phyloP scores from a whole-genome alignment of 2,329 filamentous ascomycete genomes.

The Colletotrichum kahawae region DNA sequence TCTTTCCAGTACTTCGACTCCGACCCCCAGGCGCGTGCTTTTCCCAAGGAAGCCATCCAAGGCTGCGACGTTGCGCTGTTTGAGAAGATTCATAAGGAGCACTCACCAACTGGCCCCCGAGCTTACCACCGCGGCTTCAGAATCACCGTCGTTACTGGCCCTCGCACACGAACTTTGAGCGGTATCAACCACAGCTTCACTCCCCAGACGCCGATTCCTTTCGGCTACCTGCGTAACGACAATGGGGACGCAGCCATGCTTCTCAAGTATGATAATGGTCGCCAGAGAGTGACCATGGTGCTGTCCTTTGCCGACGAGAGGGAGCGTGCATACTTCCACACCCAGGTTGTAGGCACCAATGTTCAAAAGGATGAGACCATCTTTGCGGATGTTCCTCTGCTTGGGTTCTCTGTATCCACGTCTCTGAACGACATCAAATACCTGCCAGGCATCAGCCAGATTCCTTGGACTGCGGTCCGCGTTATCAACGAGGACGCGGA shows the following conservation, averaged over 20 bases:
- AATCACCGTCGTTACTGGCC: conserved; percentile 77
- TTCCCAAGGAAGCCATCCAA: conserved; percentile 76
- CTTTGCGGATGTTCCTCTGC: conserved; percentile 71
- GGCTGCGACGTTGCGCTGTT: conserved; percentile 78
- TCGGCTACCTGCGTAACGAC: conserved; percentile 77
- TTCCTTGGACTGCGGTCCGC: conserved; percentile 70
- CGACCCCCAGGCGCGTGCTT: conserved; percentile 70
- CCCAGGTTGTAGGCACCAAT: conserved; percentile 74
- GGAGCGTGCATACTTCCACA: conserved; percentile 74
- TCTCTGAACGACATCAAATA: conserved; percentile 55
- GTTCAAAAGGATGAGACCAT: conserved; percentile 71
- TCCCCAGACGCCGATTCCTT: conserved; percentile 72
- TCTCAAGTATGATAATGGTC: conserved; percentile 71
- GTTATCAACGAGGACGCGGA: conserved; percentile 76
- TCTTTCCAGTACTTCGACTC: conserved; percentile 84
- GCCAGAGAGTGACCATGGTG: conserved; percentile 73
- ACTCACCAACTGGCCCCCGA: conserved; percentile 74
- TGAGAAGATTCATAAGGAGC: conserved; percentile 71
- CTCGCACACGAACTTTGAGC: conserved; percentile 78
- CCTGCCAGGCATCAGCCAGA: conserved; percentile 52
- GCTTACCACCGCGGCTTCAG: conserved; percentile 81
- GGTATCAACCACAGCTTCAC: conserved; percentile 74
- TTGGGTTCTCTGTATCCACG: conserved; percentile 66
- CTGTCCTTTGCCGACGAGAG: conserved; percentile 78
- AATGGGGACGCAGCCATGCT: conserved; percentile 72